Evolutionary conservation across 1,139 yeast species (phyloP), one percentile per base, ranked within the genome.

Genomic region (Geotrichum cucujoidarum): DNA sequence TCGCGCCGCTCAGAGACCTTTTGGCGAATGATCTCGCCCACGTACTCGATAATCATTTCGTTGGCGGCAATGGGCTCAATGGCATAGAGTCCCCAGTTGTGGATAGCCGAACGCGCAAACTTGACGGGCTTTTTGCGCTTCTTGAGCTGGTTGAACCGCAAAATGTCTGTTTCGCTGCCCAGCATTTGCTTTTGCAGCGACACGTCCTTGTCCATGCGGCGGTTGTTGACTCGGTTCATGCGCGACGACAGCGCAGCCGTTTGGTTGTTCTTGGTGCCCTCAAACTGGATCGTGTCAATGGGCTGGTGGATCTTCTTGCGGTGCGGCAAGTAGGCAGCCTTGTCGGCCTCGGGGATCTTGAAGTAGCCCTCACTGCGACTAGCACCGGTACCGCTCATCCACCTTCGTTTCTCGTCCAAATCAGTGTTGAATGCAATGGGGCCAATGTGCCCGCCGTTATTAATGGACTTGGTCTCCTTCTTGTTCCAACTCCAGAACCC

Each of bases 11-110:
- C 98, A 1, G 97, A 95, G 33, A 90, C 92, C 51, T 89, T 96
- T 61, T 90, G 97, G 52, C 98, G 74, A 31, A 94, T 82, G 51
- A 95, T 77, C 60, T 92, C 98, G 30, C 99, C 99, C n/a, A 92
- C 97, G 60, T 92, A 92, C 65, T 94, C 99, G 53, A 94, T 92
- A 60, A 92, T 90, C 97, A 92, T 92, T 66, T 92, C 98, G 57
- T 83, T 85, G 1, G 95, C 94, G 13, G 89, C 86, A 60, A 92
- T 92, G 1, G 95, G 95, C 61, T 92, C 97, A 61, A 87, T 72
- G 0, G 98, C 98, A 67, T 89, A 92, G 43, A 92, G 69, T 0
- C 99, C 99, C 98, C 98, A 92, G 61, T 92, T 89, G 64, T 94
- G 98, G 59, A 92, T 92, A 0, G 97, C 95, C 1, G 97, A 89